Conservation (phyloP, 192 early-diverging fungal species). For the Haplosporangium gracile region DNA sequence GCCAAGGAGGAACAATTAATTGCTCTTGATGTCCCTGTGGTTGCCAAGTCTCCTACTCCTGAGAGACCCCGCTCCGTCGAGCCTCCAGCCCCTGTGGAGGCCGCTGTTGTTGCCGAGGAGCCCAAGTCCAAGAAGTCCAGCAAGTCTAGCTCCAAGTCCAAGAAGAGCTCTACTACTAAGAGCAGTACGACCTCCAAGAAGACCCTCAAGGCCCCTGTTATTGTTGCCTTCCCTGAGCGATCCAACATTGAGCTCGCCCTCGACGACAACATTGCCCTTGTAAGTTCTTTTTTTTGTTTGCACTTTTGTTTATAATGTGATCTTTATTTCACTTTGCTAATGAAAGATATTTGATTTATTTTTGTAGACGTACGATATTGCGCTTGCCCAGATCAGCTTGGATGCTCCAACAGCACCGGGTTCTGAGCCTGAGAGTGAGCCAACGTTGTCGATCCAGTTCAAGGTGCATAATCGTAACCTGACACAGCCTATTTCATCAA, state of each 20-base stretch:
- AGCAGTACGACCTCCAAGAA: constrained; percentile 32
- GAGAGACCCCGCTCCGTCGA: constrained; percentile 9
- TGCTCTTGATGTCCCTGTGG: constrained; percentile 16
- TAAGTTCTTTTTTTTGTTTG: constrained; percentile 11
- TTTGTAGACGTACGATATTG: constrained; percentile 48
- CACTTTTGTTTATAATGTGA: neutral
- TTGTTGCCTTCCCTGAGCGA: constrained; percentile 40
- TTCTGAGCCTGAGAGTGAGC: constrained; percentile 26
- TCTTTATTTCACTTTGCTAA: neutral
- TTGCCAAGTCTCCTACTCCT: constrained; percentile 10
- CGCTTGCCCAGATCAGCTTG: constrained; percentile 23
- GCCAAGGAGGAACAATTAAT: constrained; percentile 24
- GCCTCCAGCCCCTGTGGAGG: neutral
- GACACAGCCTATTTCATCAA: constrained; percentile 13
- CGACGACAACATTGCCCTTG: constrained; percentile 44
- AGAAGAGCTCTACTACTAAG: constrained; percentile 9
- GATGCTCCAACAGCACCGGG: constrained; percentile 29
- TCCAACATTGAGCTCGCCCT: constrained; percentile 31
- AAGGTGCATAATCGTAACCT: constrained; percentile 39
- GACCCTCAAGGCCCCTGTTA: constrained; percentile 31
- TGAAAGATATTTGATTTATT: neutral
- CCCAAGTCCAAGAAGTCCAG: constrained; percentile 8
- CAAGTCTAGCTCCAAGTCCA: constrained; percentile 11
- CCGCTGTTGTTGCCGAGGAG: constrained; percentile 5
- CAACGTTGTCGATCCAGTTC: constrained; percentile 23